phyloP scores from a whole-genome alignment of 495 filamentous ascomycete genomes.

The Aspergillus incahuasiensis region DNA sequence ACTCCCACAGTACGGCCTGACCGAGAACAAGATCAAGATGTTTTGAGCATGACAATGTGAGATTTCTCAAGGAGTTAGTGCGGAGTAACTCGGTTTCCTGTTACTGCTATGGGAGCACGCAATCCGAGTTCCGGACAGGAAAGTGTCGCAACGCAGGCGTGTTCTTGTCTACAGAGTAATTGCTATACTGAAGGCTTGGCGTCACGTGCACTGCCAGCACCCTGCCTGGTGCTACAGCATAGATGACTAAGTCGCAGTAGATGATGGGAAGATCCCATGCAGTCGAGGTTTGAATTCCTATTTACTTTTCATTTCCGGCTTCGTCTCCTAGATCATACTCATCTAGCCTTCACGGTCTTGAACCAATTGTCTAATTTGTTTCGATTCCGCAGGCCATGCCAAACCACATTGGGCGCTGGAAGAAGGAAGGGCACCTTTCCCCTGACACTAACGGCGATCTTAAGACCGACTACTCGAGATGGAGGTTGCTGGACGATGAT shows the following conservation, averaged over 20 bases:
- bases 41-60: too few relatives aligned
- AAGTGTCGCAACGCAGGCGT: too few relatives aligned
- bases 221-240: neutral
- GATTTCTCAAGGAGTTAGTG: too few relatives aligned
- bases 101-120: too few relatives aligned
- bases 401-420: conserved; percentile 38
- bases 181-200: too few relatives aligned
- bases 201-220: too few relatives aligned
- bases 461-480: conserved; percentile 72
- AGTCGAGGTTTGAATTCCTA: neutral
- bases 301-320: neutral
- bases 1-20: too few relatives aligned
- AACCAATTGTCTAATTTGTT: neutral
- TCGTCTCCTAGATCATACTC: neutral
- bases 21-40: too few relatives aligned
- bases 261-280: conserved; percentile 5
- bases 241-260: conserved; percentile 15
- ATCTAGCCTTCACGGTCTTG: neutral
- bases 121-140: too few relatives aligned
- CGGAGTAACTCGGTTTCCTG: too few relatives aligned
- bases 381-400: conserved; percentile 9
- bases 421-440: conserved; percentile 34
- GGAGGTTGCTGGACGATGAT: conserved; percentile 77
- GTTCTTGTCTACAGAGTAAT: neutral
- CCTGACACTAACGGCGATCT: conserved; percentile 37